Evolutionary conservation across 371 early-diverging fungal genomes (phyloP).

Genomic region (Mucor plumbeus): DNA sequence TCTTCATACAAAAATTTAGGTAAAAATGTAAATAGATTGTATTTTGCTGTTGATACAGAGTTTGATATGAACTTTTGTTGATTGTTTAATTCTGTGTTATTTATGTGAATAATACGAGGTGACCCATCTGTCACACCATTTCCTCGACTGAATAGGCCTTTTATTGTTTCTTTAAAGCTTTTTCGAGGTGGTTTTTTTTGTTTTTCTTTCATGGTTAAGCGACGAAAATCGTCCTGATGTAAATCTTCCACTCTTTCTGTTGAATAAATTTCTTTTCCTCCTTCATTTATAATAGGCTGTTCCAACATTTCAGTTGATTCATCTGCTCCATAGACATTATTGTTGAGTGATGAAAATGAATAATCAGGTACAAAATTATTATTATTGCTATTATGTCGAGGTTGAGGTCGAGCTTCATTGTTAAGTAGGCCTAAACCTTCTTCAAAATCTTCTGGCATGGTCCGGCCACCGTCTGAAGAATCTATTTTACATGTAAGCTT

Average conservation of each 20-base stretch:
- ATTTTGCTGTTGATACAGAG: slow-evolving; percentile 88
- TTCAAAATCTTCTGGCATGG: slow-evolving; percentile 42
- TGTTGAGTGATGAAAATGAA: slow-evolving; percentile 33
- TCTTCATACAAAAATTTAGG: slow-evolving; percentile 94
- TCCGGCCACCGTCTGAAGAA: slow-evolving; percentile 39
- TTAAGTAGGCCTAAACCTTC: slow-evolving; percentile 31
- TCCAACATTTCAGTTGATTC: slow-evolving; percentile 49
- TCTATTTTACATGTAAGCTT: slow-evolving; percentile 10
- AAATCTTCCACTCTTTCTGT: neutral
- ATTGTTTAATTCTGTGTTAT: slow-evolving; percentile 74
- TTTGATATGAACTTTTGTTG: slow-evolving; percentile 80
- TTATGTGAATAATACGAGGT: slow-evolving; percentile 83
- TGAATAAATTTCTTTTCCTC: neutral
- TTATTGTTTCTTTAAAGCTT: slow-evolving; percentile 1
- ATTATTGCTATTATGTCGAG: neutral
- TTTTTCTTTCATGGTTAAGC: slow-evolving; percentile 7
- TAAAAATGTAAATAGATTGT: slow-evolving; percentile 86
- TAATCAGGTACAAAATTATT: slow-evolving; percentile 24
- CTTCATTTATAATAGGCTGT: neutral
- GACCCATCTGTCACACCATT: slow-evolving; percentile 19
- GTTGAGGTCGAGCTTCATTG: slow-evolving; percentile 3
- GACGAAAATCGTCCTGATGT: neutral
- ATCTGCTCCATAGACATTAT: slow-evolving; percentile 15
- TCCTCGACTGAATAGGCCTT: neutral
- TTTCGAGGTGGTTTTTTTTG: slow-evolving; percentile 5